Percentiles rank a stretch among this genome's conserved stretches.
Evolutionary conservation across 2,329 filamentous ascomycete genomes (phyloP).

Genomic region (Chaetomium sp.): DNA sequence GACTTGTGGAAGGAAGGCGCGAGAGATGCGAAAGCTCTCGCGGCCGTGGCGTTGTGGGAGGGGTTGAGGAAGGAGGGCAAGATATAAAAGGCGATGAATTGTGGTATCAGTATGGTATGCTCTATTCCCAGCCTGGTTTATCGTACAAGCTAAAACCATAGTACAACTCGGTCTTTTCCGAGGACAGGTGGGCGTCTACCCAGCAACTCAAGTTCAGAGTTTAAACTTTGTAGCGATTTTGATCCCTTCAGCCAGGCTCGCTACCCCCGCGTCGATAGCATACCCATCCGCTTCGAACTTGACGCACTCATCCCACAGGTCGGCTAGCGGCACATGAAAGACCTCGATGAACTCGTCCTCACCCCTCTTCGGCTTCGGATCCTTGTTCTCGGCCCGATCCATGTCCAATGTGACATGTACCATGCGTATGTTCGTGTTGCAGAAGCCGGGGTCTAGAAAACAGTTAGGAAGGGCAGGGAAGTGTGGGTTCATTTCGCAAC

Average conservation of each 20-base stretch:
- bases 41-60: conserved; percentile 53
- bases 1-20: conserved; percentile 53
- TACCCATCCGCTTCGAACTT: conserved; percentile 63
- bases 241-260: conserved; percentile 71
- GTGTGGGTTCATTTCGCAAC: not conserved
- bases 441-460: conserved; percentile 53
- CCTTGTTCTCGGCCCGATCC: conserved; percentile 59
- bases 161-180: not conserved
- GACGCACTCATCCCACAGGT: conserved; percentile 61
- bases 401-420: conserved; percentile 70
- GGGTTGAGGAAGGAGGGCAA: conserved; percentile 44
- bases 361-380: conserved; percentile 65
- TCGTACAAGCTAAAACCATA: not conserved
- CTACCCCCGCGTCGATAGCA: conserved; percentile 73
- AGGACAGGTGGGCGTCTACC: not conserved
- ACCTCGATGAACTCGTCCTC: conserved; percentile 79
- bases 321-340: conserved; percentile 59
- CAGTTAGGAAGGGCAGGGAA: not conserved
- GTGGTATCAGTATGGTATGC: not conserved
- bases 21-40: conserved; percentile 53
- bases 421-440: conserved; percentile 61
- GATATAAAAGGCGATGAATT: conserved; percentile 23
- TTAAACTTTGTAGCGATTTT: conserved; percentile 58
- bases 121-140: not conserved
- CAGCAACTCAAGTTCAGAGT: conserved; percentile 21